Evolutionary conservation across 202 grass and related monocot genomes (phyloP).

Genomic region (Brachypodium distachyon): DNA sequence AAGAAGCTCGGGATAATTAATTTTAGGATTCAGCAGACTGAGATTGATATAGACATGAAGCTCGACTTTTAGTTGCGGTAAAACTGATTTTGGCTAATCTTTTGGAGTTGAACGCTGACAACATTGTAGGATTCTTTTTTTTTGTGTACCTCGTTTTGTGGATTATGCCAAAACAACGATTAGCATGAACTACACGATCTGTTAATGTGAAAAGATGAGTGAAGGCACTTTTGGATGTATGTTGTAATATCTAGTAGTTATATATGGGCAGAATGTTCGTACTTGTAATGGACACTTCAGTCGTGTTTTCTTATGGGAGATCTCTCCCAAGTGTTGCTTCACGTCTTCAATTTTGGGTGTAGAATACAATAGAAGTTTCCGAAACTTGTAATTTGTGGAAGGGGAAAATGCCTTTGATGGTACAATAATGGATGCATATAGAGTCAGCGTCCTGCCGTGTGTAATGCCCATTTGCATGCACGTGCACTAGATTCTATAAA

Average conservation of each 20-base stretch:
- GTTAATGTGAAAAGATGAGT: neutral
- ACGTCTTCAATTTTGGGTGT: neutral
- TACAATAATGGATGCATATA: neutral
- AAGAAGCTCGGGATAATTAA: conserved; percentile 71
- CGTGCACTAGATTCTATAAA: neutral
- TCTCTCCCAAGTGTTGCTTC: neutral
- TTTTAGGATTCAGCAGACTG: neutral
- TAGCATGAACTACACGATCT: neutral
- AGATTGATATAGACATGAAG: conserved; percentile 3
- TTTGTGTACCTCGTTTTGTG: neutral
- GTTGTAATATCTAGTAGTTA: conserved; percentile 3
- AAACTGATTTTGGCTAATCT: conserved; percentile 16
- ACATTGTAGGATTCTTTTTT: neutral
- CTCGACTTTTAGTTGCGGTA: neutral
- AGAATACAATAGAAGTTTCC: neutral
- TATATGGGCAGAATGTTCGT: neutral
- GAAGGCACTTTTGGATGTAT: neutral
- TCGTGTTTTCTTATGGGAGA: neutral
- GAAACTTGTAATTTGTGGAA: neutral
- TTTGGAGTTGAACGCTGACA: conserved; percentile 16
- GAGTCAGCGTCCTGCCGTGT: neutral
- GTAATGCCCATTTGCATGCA: neutral
- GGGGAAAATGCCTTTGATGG: neutral
- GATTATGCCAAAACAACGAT: neutral
- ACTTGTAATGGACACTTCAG: conserved; percentile 8